Base-by-base conservation (phyloP, 805 yeast genomes). In the Saturnispora galanensis region DNA sequence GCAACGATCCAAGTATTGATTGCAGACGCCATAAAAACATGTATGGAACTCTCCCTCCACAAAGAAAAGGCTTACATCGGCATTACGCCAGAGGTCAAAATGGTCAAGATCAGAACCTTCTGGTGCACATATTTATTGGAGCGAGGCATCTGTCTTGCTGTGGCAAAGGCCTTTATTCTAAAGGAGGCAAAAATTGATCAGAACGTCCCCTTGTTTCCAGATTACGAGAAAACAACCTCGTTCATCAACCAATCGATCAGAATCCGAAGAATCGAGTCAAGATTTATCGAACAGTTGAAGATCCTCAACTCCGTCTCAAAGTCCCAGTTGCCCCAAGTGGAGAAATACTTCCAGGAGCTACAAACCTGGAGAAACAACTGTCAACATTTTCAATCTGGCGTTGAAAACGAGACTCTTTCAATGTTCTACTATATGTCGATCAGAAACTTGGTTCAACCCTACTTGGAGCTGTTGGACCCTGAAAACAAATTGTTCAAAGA, bases 101-200 rank as follows among this genome's bases (percentile, higher is more conserved):
- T 70, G 49, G 65, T 66, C 42, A 70, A 67, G 53, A 58, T 76
- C 59, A 66, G 84, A 50, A 60, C 76, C 13, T 79, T 80, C 63
- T 79, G 84, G 84, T 74, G 81, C 55, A 72, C 73, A 7, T 79
- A 78, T 56, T 54, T 76, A n/a, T 55, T 77, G 38, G 85, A 79
- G 53, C 70, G 82, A 55, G 70, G 78, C 62, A 74, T 77, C 40
- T 72, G 79, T 33, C 72, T 77, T 33, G 76, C 82, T 8, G 78
- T 79, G 10, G 79, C 82, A 4, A 74, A 74, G 54, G 76, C 76
- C 1, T 77, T 74, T 52, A 63, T 71, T 1, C 55, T 80, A n/a
- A 60, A 65, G 17, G 85, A 79, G 56, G 52, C 66, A 3, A 68
- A 70, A 36, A 70, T 77, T 38, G 76, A 70, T 51, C 39, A 51